A percentile compares a stretch with the other conserved stretches of the same genome.
These are phyloP conservation scores for Trichoderma sp. DNA, from an alignment of 2,329 filamentous ascomycete species.

Conservation along the genomic window DNA sequence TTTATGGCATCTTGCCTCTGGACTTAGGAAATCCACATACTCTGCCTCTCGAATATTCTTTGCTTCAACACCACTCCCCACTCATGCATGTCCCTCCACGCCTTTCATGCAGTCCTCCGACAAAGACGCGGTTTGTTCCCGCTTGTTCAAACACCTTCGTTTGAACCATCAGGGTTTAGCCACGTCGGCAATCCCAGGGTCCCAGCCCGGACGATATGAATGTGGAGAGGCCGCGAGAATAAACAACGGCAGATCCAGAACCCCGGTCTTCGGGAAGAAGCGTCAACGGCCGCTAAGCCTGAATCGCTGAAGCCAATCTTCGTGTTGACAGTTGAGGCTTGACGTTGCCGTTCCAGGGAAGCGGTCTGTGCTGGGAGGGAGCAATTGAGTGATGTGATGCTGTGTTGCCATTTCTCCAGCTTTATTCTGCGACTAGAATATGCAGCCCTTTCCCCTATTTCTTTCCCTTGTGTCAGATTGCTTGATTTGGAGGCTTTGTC, in stretches of 20 bases:
- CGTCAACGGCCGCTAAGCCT: not conserved
- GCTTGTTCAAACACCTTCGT: constrained; percentile 1
- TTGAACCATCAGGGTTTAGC: not conserved
- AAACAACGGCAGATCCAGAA: not conserved
- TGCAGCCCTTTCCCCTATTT: not conserved
- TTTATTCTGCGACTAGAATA: not conserved
- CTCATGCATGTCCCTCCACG: not conserved
- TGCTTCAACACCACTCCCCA: not conserved
- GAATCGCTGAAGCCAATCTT: not conserved
- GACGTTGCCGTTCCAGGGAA: not conserved
- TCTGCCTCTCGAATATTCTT: not conserved
- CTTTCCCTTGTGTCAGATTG: not conserved
- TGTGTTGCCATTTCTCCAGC: not conserved
- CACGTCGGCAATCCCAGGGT: not conserved
- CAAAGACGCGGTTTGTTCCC: not conserved
- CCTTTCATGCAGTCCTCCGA: not conserved
- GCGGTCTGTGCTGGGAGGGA: not conserved
- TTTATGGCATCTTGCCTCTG: not conserved
- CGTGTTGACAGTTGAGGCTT: not conserved
- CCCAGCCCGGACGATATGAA: not conserved
- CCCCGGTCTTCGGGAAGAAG: not conserved
- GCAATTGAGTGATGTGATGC: not conserved
- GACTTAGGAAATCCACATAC: not conserved
- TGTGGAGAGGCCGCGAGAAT: not conserved
- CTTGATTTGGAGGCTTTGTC: not conserved